phyloP scores from a whole-genome alignment of 495 filamentous ascomycete species.

The Podospora fimiseda region DNA sequence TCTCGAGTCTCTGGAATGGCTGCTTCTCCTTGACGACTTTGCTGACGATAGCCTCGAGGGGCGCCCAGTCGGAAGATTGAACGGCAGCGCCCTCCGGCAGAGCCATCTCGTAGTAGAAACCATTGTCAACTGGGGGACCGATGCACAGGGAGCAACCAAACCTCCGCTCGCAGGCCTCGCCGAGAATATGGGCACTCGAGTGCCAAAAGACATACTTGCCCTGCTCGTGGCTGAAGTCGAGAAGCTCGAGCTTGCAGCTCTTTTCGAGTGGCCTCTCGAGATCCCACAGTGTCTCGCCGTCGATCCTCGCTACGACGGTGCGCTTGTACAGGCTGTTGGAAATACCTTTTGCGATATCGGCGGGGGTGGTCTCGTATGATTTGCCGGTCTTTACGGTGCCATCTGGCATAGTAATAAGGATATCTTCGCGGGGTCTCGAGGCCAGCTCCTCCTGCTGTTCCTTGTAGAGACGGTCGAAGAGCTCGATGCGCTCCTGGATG shows the following conservation, averaged over 20 bases:
- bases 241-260: slow-evolving; percentile 67
- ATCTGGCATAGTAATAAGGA: slow-evolving; percentile 60
- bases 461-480: slow-evolving; percentile 85
- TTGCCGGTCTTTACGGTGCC: slow-evolving; percentile 56
- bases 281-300: slow-evolving; percentile 78
- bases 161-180: slow-evolving; percentile 82
- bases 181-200: slow-evolving; percentile 86
- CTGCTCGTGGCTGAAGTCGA: slow-evolving; percentile 79
- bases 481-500: slow-evolving; percentile 69
- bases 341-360: slow-evolving; percentile 57
- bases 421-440: slow-evolving; percentile 57
- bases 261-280: slow-evolving; percentile 80
- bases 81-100: slow-evolving; percentile 71
- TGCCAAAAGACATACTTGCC: slow-evolving; percentile 66
- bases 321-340: slow-evolving; percentile 66
- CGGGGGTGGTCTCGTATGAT: slow-evolving; percentile 67
- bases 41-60: slow-evolving; percentile 65
- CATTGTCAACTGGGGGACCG: slow-evolving; percentile 77
- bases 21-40: slow-evolving; percentile 94
- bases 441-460: slow-evolving; percentile 68
- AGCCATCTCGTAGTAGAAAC: slow-evolving; percentile 98
- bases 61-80: slow-evolving; percentile 65
- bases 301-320: slow-evolving; percentile 74
- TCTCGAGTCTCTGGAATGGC: slow-evolving; percentile 79
- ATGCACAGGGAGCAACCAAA: slow-evolving; percentile 89